These are phyloP conservation scores for Yarrowia sp. DNA, from an alignment of 805 yeast species.

Conservation along the genomic window DNA sequence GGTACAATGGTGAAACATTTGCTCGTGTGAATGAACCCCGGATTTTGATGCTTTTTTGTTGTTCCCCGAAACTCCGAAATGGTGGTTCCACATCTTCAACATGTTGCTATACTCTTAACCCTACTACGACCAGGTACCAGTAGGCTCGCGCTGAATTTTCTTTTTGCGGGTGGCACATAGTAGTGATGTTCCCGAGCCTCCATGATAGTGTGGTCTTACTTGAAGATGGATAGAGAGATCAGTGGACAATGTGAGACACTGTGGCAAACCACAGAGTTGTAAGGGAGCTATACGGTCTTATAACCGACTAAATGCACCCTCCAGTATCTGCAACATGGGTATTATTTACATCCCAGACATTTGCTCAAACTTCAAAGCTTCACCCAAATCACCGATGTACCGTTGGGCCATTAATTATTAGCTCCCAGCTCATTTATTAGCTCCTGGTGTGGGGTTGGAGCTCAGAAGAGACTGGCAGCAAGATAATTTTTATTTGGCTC, in stretches of 20 bases:
- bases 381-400: not conserved
- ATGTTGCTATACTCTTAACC: too few species aligned
- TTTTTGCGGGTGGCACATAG: conserved; percentile 8
- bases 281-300: too few species aligned
- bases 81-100: too few species aligned
- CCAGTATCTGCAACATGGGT: too few species aligned
- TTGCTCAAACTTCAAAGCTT: not conserved
- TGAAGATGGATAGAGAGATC: not conserved
- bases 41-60: too few species aligned
- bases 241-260: not conserved
- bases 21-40: too few species aligned
- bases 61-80: too few species aligned
- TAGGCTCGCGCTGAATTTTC: not conserved
- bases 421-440: too few species aligned
- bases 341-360: not conserved
- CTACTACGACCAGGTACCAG: too few species aligned
- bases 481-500: not conserved
- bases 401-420: not conserved
- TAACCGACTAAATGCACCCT: too few species aligned
- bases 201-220: not conserved
- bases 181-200: too few species aligned
- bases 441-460: not conserved
- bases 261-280: not conserved
- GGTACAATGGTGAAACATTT: not conserved
- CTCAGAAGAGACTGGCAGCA: not conserved